Base-by-base conservation (phyloP, 306 rosid genomes). In the Fragaria nilgerrensis region DNA sequence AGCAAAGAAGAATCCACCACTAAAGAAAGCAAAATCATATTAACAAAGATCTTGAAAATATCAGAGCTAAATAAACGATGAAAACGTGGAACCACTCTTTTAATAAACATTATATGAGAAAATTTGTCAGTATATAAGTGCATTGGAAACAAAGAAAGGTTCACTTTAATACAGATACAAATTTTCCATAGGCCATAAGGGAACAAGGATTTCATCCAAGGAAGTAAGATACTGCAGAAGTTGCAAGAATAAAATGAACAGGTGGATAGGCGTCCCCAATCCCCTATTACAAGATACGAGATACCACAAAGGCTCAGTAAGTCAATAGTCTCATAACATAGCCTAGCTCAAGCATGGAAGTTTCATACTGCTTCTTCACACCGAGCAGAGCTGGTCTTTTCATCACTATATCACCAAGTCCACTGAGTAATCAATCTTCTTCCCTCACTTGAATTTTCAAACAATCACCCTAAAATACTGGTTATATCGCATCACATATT, bases 1-100 rank as follows among this genome's bases (percentile, higher is more conserved):
- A 72, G 98, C 98, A 70, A 92, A 81, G 82, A 94, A 94, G 80
- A 66, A 55, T 65, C 98, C 98, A 52, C 84, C 84, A 9, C 97
- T 94, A 81, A 77, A 76, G n/a, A 49, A 59, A 52, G 41, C 7
- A 25, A 53, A 77, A 37, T 36, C 37, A 68, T 14, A 62, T 70
- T 65, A 84, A 74, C 71, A n/a, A 70, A 73, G 62, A 63, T 56
- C 37, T 72, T 16, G 34, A n/a, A 48, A 68, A 78, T 2, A 75
- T 75, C 50, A 69, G 41, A 32, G 67, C 23, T 19, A 75, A 68
- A 11, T 19, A 9, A 19, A n/a, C 43, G 36, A 63, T 5, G 15
- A n/a, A 37, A 63, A 56, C 23, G 15, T 49, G 37, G 29, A 65
- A 25, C n/a, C n/a, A 14, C 8, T 2, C 66, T 72, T 36, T 20